A percentile compares a stretch with the other conserved stretches of the same genome.
These are phyloP conservation scores for Magnolia sinica DNA, from an alignment of 164 flowering plant genomes.

Conservation along the genomic window DNA sequence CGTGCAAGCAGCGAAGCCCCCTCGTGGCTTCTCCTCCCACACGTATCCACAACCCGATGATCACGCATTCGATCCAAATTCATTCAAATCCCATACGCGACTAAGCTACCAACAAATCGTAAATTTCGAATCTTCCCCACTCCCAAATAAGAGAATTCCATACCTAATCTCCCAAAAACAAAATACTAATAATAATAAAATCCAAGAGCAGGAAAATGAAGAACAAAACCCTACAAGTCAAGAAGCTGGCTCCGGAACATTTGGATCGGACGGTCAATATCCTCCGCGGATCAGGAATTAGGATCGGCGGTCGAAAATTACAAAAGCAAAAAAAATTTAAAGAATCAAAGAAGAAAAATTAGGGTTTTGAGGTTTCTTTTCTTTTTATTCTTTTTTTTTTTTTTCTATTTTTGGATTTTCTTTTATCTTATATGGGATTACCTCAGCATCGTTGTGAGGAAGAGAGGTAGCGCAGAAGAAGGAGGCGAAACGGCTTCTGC, in stretches of 20 bases:
- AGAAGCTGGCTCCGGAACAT: not conserved
- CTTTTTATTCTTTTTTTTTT: no score
- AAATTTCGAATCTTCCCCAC: not conserved
- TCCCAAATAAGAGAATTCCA: no score
- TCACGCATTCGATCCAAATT: not conserved
- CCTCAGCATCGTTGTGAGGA: constrained; percentile 31
- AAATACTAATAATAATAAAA: no score
- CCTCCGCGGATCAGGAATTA: no score
- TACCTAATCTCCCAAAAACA: not conserved
- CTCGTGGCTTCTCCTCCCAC: no score
- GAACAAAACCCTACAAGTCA: not conserved
- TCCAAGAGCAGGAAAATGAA: no score
- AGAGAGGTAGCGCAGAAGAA: constrained; percentile 49
- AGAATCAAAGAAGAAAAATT: no score
- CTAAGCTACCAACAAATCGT: not conserved
- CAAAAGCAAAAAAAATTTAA: no score
- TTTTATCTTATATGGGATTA: not conserved
- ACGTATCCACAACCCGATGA: not conserved
- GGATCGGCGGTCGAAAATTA: no score
- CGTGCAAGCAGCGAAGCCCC: no score
- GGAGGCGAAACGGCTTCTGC: constrained; percentile 31
- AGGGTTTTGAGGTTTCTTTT: no score
- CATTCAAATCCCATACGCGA: not conserved
- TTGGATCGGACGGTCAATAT: not conserved
- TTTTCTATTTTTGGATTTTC: no score